Conservation (phyloP, 2,329 filamentous ascomycete genomes). For the Colletotrichum zoysiae region DNA sequence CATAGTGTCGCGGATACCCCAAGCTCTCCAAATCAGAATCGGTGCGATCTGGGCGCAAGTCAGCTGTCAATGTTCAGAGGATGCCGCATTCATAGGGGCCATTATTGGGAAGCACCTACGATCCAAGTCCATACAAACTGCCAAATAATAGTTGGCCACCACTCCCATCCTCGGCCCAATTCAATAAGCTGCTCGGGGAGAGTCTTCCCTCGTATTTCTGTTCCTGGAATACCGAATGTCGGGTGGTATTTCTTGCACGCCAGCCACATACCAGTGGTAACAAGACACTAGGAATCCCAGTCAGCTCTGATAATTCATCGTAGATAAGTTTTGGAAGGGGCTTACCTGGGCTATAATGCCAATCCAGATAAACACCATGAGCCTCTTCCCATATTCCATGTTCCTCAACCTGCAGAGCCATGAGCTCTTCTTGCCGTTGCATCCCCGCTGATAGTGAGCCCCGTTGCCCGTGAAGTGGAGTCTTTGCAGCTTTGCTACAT, state of each 20-base stretch:
- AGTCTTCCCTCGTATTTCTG: slow-evolving; percentile 48
- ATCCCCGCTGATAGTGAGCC: slow-evolving; percentile 29
- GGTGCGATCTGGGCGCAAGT: slow-evolving; percentile 56
- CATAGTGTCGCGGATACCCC: slow-evolving; percentile 67
- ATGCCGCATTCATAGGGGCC: not conserved
- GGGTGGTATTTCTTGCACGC: slow-evolving; percentile 70
- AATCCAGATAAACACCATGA: slow-evolving; percentile 59
- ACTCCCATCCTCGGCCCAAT: slow-evolving; percentile 67
- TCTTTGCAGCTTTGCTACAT: slow-evolving; percentile 63
- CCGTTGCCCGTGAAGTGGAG: slow-evolving; percentile 27
- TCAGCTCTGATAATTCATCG: not conserved
- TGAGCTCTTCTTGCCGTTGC: slow-evolving; percentile 47
- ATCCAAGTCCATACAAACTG: slow-evolving; percentile 68
- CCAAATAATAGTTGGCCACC: slow-evolving; percentile 69
- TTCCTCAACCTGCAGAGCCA: slow-evolving; percentile 52
- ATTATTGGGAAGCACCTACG: slow-evolving; percentile 43
- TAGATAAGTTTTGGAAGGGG: not conserved
- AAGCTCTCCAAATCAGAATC: slow-evolving; percentile 64
- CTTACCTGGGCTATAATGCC: slow-evolving; percentile 64
- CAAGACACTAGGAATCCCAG: slow-evolving; percentile 56
- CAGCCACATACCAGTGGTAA: slow-evolving; percentile 67
- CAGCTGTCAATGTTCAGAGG: slow-evolving; percentile 5
- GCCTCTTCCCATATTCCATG: slow-evolving; percentile 54
- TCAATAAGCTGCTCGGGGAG: slow-evolving; percentile 57
- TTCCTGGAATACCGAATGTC: slow-evolving; percentile 60